Base-by-base conservation (phyloP, 306 rosid genomes). In the Dalbergia cultrata region DNA sequence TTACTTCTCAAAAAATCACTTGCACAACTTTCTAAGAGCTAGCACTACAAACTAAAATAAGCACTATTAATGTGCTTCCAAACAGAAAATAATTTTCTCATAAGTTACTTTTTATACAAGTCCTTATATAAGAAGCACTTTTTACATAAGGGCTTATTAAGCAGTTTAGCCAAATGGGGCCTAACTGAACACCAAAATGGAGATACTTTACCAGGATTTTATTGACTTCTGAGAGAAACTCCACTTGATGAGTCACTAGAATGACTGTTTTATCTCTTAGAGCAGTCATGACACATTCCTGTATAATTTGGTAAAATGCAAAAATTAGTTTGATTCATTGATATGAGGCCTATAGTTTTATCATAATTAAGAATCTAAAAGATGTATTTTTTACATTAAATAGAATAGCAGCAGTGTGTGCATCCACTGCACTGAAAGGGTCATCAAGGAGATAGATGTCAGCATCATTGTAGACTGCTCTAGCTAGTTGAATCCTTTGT, bases 391-490 rank as follows among this genome's bases (percentile, higher is more conserved):
- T 83, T 86, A 92, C 98, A 70, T 90, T 82, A 69, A 90, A 92
- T 9, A 94, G 88, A 72, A 81, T 76, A 13, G 97, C 83, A 37
- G 89, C 91, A 49, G 97, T 94, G 61, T 92, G 94, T 0, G 97
- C 98, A 79, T 94, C 97, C 7, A 94, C 98, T 34, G 95, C 95
- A n/a, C 98, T 92, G 69, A 94, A 91, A 57, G 97, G 93, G 49
- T 93, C 97, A 70, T 91, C 95, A 2, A 91, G 90, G 53, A 93
- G 92, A 79, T 91, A 93, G 50, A 91, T 82, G 77, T 93, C 91
- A 11, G 92, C 93, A 74, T 93, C 97, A 56, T 86, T 89, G 78
- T 91, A 91, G 58, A 91, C 90, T 41, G 98, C 97, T 73, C 95
- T 79, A 49, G 97, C 98, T 6, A 91, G 93, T 68, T 90, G 97